Evolutionary conservation across 257 asterid genomes (phyloP), one percentile per base, ranked within the genome.

Genomic region (Nicotiana paniculata): DNA sequence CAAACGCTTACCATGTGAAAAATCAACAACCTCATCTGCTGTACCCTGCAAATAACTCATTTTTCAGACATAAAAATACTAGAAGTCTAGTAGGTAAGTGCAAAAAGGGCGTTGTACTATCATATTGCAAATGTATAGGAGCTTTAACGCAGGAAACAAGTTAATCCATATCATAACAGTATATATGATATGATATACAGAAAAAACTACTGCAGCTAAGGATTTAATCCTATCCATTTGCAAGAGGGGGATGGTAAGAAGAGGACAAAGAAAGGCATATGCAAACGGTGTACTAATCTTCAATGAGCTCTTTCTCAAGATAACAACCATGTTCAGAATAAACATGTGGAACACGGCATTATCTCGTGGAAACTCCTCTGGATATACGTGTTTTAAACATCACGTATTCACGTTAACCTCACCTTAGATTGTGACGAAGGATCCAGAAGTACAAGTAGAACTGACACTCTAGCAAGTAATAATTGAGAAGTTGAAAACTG

Each of bases 1-100:
- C 18, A 93, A 84, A 80, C 98, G 89, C 91, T 96, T 96, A 10
- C 99, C 99, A 16, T 94, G 98, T 74, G 98, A 94, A 80, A 84
- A 92, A 84, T 93, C 98, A 2, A 96, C 99, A 83, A 96, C 90
- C 6, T 96, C 98, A 77, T 96, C 99, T 1, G 84, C 87, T 37
- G 97, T 96, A 48, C 99, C 97, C 99, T 96, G 88, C 81, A 89
- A 63, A 69, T 51, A 43, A 74, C 80, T 76, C 84, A 84, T 43
- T 37, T n/a, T 57, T 32, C 11, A 61, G 66, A 4, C 43, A 43
- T 16, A n/a, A 15, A 33, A 12, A 67, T 57, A n/a, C 26, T 67
- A 33, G 18, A 33, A 33, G 24, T 35, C 39, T 33, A 26, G 35
- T 18, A 35, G 51, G 6, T 39, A 33, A 70, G 30, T 26, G n/a